Conservation (phyloP, 2,329 filamentous ascomycete species). For the Triangularia verruculosa region DNA sequence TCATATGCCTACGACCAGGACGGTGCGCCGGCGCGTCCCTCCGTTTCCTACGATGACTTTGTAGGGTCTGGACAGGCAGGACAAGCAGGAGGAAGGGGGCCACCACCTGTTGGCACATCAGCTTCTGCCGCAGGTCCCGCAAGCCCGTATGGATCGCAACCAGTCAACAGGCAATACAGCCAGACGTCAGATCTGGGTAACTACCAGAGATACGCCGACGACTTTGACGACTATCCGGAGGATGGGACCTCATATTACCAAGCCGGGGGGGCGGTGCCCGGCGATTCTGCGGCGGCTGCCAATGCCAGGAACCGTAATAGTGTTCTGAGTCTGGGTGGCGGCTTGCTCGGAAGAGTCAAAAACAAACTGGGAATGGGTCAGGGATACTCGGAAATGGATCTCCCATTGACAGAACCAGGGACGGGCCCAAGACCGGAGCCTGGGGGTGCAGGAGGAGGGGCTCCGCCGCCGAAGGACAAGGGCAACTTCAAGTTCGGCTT, state of each 20-base stretch:
- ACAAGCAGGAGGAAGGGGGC: slow-evolving; percentile 43
- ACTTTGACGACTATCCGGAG: slow-evolving; percentile 76
- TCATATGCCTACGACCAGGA: slow-evolving; percentile 71
- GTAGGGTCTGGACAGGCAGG: slow-evolving; percentile 64
- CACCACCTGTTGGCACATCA: slow-evolving; percentile 30
- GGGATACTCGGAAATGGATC: slow-evolving; percentile 95
- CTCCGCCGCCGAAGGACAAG: slow-evolving; percentile 40
- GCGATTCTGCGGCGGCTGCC: slow-evolving; percentile 37
- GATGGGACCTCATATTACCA: slow-evolving; percentile 84
- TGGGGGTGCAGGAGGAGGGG: slow-evolving; percentile 35
- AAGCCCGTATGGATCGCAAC: slow-evolving; percentile 43
- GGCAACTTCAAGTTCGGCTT: slow-evolving; percentile 91
- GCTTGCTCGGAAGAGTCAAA: slow-evolving; percentile 82
- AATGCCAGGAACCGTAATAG: slow-evolving; percentile 76
- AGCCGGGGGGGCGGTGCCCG: slow-evolving; percentile 58
- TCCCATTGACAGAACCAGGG: slow-evolving; percentile 79
- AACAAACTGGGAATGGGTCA: slow-evolving; percentile 85
- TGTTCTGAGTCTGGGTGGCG: slow-evolving; percentile 81
- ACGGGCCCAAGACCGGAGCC: slow-evolving; percentile 44
- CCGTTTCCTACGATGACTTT: slow-evolving; percentile 92
- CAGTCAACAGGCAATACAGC: slow-evolving; percentile 50
- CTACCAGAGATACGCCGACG: slow-evolving; percentile 87
- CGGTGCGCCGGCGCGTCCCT: slow-evolving; percentile 67
- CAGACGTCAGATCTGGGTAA: slow-evolving; percentile 83
- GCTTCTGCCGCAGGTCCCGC: slow-evolving; percentile 27